phyloP scores from a whole-genome alignment of 2,329 filamentous ascomycete genomes.

The Talaromyces sp. region DNA sequence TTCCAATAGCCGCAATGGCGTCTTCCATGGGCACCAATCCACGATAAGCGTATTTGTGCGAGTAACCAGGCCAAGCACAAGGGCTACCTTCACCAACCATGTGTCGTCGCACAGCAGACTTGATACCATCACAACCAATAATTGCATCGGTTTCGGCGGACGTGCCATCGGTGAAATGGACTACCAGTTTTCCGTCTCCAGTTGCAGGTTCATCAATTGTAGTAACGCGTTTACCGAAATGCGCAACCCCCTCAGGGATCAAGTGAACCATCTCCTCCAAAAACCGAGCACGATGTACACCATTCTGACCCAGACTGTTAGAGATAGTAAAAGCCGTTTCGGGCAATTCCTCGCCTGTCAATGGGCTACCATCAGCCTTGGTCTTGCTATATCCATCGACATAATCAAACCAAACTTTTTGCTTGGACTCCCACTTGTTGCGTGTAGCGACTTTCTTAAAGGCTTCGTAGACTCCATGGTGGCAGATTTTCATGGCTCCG shows the following conservation, averaged over 20 bases:
- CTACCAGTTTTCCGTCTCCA: slow-evolving; percentile 7
- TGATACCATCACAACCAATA: slow-evolving; percentile 30
- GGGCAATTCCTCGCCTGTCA: not conserved
- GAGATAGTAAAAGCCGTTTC: not conserved
- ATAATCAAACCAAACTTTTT: slow-evolving; percentile 13
- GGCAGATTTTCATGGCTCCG: slow-evolving; percentile 13
- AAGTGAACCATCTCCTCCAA: slow-evolving; percentile 19
- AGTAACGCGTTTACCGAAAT: slow-evolving; percentile 8
- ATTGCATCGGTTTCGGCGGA: slow-evolving; percentile 25
- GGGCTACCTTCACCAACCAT: slow-evolving; percentile 15
- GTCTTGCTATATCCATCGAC: slow-evolving; percentile 7
- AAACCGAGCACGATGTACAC: slow-evolving; percentile 21
- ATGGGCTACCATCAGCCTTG: not conserved
- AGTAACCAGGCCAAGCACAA: slow-evolving; percentile 24
- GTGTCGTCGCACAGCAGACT: slow-evolving; percentile 22
- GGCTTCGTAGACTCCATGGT: slow-evolving; percentile 14
- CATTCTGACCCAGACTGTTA: slow-evolving; percentile 6
- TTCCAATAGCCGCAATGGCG: slow-evolving; percentile 19
- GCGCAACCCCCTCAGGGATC: slow-evolving; percentile 14
- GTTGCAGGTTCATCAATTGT: slow-evolving; percentile 4
- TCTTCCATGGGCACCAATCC: slow-evolving; percentile 28
- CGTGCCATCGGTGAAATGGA: slow-evolving; percentile 22
- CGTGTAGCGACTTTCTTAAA: slow-evolving; percentile 14
- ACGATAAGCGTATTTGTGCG: slow-evolving; percentile 31
- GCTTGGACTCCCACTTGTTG: slow-evolving; percentile 16